Evolutionary conservation across 1,284 basidiomycete species (phyloP).

Genomic region (Austroboletus novae-zelandiae): DNA sequence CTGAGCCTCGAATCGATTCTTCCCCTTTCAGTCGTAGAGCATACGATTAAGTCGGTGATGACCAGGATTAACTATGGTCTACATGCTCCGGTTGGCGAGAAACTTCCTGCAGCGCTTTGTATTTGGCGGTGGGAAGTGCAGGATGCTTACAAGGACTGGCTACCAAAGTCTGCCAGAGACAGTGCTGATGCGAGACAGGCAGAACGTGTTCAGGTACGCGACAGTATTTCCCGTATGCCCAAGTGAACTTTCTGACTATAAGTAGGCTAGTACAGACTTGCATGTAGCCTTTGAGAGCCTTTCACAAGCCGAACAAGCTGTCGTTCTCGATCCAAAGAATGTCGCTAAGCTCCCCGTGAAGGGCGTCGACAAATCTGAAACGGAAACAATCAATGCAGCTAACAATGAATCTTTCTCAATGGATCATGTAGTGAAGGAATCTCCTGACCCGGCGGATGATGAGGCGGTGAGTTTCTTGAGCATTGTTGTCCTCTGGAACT

Average conservation of each 20-base stretch:
- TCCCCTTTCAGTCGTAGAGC: slow-evolving; percentile 53
- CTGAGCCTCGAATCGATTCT: slow-evolving; percentile 34
- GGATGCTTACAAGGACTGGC: slow-evolving; percentile 53
- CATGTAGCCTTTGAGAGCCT: slow-evolving; percentile 52
- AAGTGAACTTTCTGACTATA: slow-evolving; percentile 1
- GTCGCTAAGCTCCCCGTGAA: slow-evolving; percentile 40
- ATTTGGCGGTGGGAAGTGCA: slow-evolving; percentile 91
- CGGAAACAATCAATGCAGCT: slow-evolving; percentile 8
- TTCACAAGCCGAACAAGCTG: slow-evolving; percentile 51
- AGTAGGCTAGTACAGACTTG: slow-evolving; percentile 61
- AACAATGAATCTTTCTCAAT: slow-evolving; percentile 1
- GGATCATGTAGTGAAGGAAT: slow-evolving; percentile 22
- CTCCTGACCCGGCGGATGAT: slow-evolving; percentile 33
- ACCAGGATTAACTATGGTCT: slow-evolving; percentile 75
- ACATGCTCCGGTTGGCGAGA: slow-evolving; percentile 48
- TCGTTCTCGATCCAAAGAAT: slow-evolving; percentile 53
- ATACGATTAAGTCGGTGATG: slow-evolving; percentile 57
- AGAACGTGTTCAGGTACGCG: slow-evolving; percentile 65
- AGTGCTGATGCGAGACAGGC: slow-evolving; percentile 60
- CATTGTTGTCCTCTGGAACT: background rate
- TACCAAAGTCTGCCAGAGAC: slow-evolving; percentile 69
- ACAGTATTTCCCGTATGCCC: background rate
- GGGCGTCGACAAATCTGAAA: slow-evolving; percentile 34
- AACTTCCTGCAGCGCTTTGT: slow-evolving; percentile 56
- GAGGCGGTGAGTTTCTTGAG: slow-evolving; percentile 30